Evolutionary conservation across 2,329 filamentous ascomycete species (phyloP).

Genomic region (Daldinia eschscholtzii): DNA sequence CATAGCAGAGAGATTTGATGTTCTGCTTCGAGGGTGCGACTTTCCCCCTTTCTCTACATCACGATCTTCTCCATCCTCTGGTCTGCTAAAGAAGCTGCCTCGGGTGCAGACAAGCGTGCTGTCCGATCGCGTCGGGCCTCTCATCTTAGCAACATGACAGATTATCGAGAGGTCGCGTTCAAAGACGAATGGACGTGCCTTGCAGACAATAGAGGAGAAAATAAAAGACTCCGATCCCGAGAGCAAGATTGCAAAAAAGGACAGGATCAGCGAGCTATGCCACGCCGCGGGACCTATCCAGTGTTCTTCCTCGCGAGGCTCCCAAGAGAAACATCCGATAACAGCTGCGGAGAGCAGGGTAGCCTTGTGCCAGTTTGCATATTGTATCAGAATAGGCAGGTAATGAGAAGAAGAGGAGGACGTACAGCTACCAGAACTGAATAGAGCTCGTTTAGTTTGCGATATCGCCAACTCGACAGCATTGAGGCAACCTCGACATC

Average conservation of each 20-base stretch:
- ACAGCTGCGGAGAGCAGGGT: background rate
- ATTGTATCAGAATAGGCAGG: background rate
- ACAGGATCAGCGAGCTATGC: background rate
- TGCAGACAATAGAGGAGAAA: background rate
- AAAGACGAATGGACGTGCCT: background rate
- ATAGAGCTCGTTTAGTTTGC: background rate
- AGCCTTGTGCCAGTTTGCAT: background rate
- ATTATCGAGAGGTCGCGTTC: background rate
- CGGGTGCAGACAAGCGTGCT: background rate
- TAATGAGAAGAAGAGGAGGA: background rate
- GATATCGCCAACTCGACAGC: background rate
- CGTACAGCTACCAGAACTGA: background rate
- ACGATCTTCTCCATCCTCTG: background rate
- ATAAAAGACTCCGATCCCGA: background rate
- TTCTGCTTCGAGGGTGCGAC: background rate
- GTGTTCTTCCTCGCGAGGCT: background rate
- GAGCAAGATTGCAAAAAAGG: background rate
- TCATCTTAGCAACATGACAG: background rate
- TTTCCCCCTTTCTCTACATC: background rate
- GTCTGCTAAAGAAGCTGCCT: background rate
- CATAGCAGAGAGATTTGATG: background rate
- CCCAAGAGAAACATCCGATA: background rate
- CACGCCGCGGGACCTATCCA: background rate
- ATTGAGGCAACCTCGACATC: background rate
- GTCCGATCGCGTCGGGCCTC: background rate